Percentiles rank a stretch among this genome's conserved stretches.
phyloP scores from a whole-genome alignment of 2,329 filamentous ascomycete species.

The Fusarium cyanostomum region DNA sequence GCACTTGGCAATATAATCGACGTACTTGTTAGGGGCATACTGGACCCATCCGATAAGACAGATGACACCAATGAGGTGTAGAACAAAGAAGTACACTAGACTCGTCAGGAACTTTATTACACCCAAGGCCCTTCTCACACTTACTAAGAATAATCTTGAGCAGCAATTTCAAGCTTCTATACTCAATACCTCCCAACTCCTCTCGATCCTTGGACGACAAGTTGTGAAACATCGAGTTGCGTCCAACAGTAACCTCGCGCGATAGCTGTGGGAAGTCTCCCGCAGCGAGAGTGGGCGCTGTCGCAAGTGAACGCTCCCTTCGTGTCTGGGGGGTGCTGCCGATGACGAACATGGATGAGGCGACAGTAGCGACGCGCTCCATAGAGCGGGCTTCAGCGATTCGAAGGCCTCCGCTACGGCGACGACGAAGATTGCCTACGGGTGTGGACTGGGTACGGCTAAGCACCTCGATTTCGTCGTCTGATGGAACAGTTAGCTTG shows the following conservation, averaged over 20 bases:
- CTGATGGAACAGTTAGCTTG: slow-evolving; percentile 14
- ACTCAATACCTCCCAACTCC: slow-evolving; percentile 62
- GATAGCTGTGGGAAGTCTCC: slow-evolving; percentile 53
- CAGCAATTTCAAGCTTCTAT: slow-evolving; percentile 59
- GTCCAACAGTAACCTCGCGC: slow-evolving; percentile 54
- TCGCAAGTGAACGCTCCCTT: slow-evolving; percentile 20
- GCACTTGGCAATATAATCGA: slow-evolving; percentile 50
- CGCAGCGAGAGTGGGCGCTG: slow-evolving; percentile 25
- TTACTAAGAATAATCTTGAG: slow-evolving; percentile 56
- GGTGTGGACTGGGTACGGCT: slow-evolving; percentile 21
- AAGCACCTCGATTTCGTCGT: slow-evolving; percentile 32
- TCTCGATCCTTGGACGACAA: slow-evolving; percentile 53
- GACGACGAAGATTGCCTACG: slow-evolving; percentile 34
- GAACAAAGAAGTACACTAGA: slow-evolving; percentile 56
- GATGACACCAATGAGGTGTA: slow-evolving; percentile 58
- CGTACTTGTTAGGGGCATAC: slow-evolving; percentile 52
- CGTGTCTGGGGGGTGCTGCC: slow-evolving; percentile 36
- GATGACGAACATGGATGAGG: slow-evolving; percentile 54
- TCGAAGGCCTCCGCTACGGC: slow-evolving; percentile 33
- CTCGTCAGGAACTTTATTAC: neutral
- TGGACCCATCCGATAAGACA: slow-evolving; percentile 60
- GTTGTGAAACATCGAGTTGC: slow-evolving; percentile 58
- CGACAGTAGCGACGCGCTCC: slow-evolving; percentile 47
- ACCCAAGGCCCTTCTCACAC: neutral
- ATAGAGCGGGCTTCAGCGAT: slow-evolving; percentile 49